A percentile compares a stretch with the other conserved stretches of the same genome.
Conservation (phyloP, 768 basidiomycete species). For the Postia placenta region DNA sequence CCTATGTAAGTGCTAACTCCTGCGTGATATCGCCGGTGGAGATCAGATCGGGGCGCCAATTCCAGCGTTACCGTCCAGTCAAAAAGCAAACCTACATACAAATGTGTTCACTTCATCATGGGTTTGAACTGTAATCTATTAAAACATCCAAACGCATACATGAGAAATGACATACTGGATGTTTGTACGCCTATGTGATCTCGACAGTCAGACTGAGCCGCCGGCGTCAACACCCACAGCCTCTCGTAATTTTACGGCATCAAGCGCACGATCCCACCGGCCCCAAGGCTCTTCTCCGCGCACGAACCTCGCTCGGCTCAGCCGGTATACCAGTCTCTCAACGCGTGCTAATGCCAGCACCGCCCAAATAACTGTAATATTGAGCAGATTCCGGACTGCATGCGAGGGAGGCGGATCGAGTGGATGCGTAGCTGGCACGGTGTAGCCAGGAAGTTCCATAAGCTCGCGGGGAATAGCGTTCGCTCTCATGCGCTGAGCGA, state of each 20-base stretch:
- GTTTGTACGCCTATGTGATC: no score
- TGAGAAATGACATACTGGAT: no score
- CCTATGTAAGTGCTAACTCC: no score
- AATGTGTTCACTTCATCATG: no score
- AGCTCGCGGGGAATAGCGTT: constrained; percentile 6
- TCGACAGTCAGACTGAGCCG: no score
- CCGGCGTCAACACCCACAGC: background rate
- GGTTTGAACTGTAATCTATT: no score
- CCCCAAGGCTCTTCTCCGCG: constrained; percentile 51
- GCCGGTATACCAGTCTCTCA: constrained; percentile 33
- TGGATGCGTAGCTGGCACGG: constrained; percentile 17
- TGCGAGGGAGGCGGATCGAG: constrained; percentile 19
- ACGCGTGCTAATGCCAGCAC: constrained; percentile 27
- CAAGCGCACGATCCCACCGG: constrained; percentile 34
- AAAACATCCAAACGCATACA: no score
- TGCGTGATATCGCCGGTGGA: no score
- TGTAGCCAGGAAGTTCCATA: background rate
- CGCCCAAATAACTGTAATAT: constrained; percentile 19
- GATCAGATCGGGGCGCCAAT: no score
- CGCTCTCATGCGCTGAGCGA: background rate
- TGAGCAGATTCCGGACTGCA: constrained; percentile 7
- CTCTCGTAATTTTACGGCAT: background rate
- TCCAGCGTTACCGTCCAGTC: no score
- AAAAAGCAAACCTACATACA: no score
- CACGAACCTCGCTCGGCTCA: constrained; percentile 40